These are phyloP conservation scores for Gynostemma pentaphyllum DNA, from an alignment of 306 rosid species.

Conservation along the genomic window DNA sequence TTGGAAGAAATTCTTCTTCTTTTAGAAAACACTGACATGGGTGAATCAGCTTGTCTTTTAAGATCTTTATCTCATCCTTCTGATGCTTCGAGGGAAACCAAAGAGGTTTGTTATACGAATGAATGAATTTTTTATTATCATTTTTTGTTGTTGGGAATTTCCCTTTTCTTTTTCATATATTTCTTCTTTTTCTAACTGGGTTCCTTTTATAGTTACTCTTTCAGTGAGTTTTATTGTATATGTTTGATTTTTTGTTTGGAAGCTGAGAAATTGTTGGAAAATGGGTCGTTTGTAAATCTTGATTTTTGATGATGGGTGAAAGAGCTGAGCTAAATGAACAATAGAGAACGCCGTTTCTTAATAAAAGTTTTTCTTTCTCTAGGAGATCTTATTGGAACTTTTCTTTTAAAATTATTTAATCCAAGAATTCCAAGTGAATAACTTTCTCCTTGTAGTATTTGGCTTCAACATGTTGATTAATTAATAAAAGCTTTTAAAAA, in stretches of 20 bases:
- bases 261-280: neutral
- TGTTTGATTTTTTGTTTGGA: neutral
- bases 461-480: too few relatives aligned
- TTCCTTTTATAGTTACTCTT: neutral
- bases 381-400: too few relatives aligned
- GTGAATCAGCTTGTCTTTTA: conserved; percentile 42
- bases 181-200: conserved; percentile 1
- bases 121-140: too few relatives aligned
- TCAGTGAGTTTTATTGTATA: neutral
- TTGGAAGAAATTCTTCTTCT: neutral
- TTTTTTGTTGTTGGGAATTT: neutral
- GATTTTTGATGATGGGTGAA: neutral
- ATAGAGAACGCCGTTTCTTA: too few relatives aligned
- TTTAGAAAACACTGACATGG: conserved; percentile 20
- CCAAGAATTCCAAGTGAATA: too few relatives aligned
- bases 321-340: too few relatives aligned
- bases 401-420: too few relatives aligned
- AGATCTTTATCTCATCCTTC: conserved; percentile 53
- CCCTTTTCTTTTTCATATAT: neutral
- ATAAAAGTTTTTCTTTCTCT: too few relatives aligned
- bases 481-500: too few relatives aligned
- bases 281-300: neutral
- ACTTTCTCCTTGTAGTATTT: too few relatives aligned
- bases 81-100: conserved; percentile 25
- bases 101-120: conserved; percentile 35